phyloP scores from a whole-genome alignment of 2,329 filamentous ascomycete genomes.

The Chaetoscypha palmicola region DNA sequence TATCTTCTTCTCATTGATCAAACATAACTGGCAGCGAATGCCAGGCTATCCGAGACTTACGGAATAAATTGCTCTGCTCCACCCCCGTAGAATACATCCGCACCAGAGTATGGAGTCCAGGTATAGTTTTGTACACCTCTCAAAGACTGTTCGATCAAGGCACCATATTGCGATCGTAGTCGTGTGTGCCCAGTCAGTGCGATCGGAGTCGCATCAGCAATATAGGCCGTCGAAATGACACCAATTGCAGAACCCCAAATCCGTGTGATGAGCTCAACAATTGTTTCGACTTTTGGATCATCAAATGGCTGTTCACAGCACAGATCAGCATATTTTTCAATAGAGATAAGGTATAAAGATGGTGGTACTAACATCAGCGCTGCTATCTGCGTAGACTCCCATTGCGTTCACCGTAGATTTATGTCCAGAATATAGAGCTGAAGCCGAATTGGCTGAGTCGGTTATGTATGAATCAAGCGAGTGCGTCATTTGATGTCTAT shows the following conservation, averaged over 20 bases:
- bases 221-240: slow-evolving; percentile 71
- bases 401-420: slow-evolving; percentile 79
- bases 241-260: slow-evolving; percentile 55
- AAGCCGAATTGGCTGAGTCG: slow-evolving; percentile 79
- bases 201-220: slow-evolving; percentile 77
- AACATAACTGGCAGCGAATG: too few species aligned
- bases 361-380: slow-evolving; percentile 29
- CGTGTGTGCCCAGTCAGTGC: slow-evolving; percentile 68
- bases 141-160: slow-evolving; percentile 69
- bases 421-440: slow-evolving; percentile 74
- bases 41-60: too few species aligned
- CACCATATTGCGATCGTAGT: slow-evolving; percentile 59
- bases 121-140: slow-evolving; percentile 73
- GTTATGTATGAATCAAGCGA: slow-evolving; percentile 81
- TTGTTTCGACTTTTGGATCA: slow-evolving; percentile 80
- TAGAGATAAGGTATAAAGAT: too few species aligned
- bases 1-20: too few species aligned
- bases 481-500: too few species aligned
- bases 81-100: slow-evolving; percentile 76
- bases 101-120: slow-evolving; percentile 67
- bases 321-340: too few species aligned
- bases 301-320: slow-evolving; percentile 55
- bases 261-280: slow-evolving; percentile 70
- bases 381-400: slow-evolving; percentile 72
- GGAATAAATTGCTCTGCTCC: slow-evolving; percentile 76